Evolutionary conservation across 805 yeast species (phyloP), one percentile per base, ranked within the genome.

Genomic region (Saccharomyces eubayanus): DNA sequence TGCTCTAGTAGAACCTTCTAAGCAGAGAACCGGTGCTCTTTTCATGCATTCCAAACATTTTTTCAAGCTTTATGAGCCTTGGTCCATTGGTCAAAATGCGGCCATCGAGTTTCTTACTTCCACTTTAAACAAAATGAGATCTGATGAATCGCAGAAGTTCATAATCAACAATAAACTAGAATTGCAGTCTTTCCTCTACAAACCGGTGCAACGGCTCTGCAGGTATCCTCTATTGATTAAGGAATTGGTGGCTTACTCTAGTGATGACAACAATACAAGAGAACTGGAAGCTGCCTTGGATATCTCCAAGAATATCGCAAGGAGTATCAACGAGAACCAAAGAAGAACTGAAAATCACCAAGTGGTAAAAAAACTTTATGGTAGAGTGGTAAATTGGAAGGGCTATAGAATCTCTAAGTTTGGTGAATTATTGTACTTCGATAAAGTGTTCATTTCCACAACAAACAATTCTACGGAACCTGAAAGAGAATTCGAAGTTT

Each of bases 161-260:
- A 71, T 90, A 43, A 82, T 91, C 55, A 92, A 84, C 59, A 92
- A 94, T 28, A 86, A 89, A 46, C 84, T 90, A 65, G 99, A 92
- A 69, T 76, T 94, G 52, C 98, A 88, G 66, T 84, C 92, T 50
- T 88, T 88, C 69, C 76, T 94, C 46, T 81, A 94, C 61, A 94
- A 92, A 68, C 99, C 99, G 0, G 89, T 94, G 41, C 99, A 94
- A 74, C 80, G 99, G 58, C 77, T 94, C n/a, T 89, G 97, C 76
- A 89, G 91, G 68, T 94, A 94, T 69, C 99, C 98, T 1, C 72
- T 94, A 51, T 75, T 94, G 49, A 72, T 94, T 51, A 82, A 80
- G 62, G 94, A 89, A 65, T 75, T 94, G 51, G 68, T 88, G 50
- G 10, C 85, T 43, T 82, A 40, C 66, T 68, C 12, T 66, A 70